A percentile compares a stretch with the other conserved stretches of the same genome.
Conservation (phyloP, 2,329 filamentous ascomycete genomes). For the Neofusicoccum kwambonambiense region DNA sequence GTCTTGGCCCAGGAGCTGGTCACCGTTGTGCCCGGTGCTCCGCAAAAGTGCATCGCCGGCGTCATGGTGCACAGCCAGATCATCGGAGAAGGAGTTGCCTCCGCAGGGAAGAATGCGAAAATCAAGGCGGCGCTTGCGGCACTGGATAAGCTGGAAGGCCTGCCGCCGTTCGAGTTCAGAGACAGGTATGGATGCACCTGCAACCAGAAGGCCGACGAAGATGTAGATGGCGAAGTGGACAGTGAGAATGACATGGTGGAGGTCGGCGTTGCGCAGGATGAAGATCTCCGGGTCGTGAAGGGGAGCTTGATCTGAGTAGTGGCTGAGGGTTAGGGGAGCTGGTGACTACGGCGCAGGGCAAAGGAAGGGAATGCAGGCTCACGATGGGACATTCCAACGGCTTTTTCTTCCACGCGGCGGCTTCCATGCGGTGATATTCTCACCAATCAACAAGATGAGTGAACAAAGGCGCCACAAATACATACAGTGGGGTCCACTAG, state of each 20-base stretch:
- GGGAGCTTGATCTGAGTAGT: neutral
- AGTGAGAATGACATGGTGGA: neutral
- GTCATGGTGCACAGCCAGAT: conserved; percentile 74
- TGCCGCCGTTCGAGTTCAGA: conserved; percentile 60
- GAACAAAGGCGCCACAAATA: too few relatives aligned
- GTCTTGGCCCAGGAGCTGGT: conserved; percentile 34
- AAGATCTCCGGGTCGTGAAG: neutral
- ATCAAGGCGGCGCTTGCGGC: conserved; percentile 62
- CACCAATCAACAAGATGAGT: too few relatives aligned
- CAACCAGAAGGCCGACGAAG: conserved; percentile 1
- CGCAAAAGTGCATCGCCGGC: conserved; percentile 60
- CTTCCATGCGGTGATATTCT: too few relatives aligned
- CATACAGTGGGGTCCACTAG: too few relatives aligned
- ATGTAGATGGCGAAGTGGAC: neutral
- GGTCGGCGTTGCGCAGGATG: neutral
- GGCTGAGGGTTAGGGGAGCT: too few relatives aligned
- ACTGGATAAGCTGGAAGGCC: conserved; percentile 49
- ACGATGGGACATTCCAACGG: too few relatives aligned
- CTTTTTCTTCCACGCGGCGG: too few relatives aligned
- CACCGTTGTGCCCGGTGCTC: conserved; percentile 47
- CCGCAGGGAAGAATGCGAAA: conserved; percentile 72
- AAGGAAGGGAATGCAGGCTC: too few relatives aligned
- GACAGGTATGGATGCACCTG: conserved; percentile 65
- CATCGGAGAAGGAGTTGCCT: conserved; percentile 60
- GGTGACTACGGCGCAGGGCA: too few relatives aligned